Evolutionary conservation across 2,329 filamentous ascomycete genomes (phyloP).

Genomic region (Exserohilum rostratum): DNA sequence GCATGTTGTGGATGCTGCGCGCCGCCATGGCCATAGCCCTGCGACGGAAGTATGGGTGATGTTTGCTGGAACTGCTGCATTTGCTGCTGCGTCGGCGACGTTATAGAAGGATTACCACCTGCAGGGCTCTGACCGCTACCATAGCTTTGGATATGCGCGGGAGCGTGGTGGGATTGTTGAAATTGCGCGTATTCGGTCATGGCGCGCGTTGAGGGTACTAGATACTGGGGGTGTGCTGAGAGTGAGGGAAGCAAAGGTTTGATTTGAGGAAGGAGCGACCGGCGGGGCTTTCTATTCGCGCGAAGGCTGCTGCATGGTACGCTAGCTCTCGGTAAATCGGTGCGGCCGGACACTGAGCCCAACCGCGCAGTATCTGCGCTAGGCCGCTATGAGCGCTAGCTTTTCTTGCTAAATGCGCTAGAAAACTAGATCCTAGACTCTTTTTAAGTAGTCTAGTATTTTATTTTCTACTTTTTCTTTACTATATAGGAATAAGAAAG

Average conservation of each 20-base stretch:
- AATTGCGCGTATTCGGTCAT: slow-evolving; percentile 59
- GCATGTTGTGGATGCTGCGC: slow-evolving; percentile 65
- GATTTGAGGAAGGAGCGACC: slow-evolving; percentile 26
- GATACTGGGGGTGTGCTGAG: slow-evolving; percentile 35
- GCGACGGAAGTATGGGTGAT: slow-evolving; percentile 80
- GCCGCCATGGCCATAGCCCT: slow-evolving; percentile 70
- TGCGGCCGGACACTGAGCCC: too few relatives aligned
- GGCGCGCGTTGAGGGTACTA: slow-evolving; percentile 26
- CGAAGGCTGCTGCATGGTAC: slow-evolving; percentile 14
- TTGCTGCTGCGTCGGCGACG: slow-evolving; percentile 70
- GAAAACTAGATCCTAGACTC: too few relatives aligned
- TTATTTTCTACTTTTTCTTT: too few relatives aligned
- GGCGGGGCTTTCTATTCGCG: slow-evolving; percentile 18
- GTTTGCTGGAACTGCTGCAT: slow-evolving; percentile 64
- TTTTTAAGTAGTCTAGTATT: too few relatives aligned
- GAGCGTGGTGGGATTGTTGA: slow-evolving; percentile 53
- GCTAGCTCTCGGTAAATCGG: too few relatives aligned
- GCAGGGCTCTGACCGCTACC: slow-evolving; percentile 45
- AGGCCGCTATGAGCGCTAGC: too few relatives aligned
- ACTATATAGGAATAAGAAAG: too few relatives aligned
- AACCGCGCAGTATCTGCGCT: too few relatives aligned
- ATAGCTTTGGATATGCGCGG: slow-evolving; percentile 50
- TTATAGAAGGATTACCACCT: slow-evolving; percentile 59
- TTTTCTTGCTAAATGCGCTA: too few relatives aligned
- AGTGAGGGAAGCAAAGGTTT: slow-evolving; percentile 17